Evolutionary conservation across 108 stramenopile species (phyloP).

Genomic region (Skeletonema marinoi): DNA sequence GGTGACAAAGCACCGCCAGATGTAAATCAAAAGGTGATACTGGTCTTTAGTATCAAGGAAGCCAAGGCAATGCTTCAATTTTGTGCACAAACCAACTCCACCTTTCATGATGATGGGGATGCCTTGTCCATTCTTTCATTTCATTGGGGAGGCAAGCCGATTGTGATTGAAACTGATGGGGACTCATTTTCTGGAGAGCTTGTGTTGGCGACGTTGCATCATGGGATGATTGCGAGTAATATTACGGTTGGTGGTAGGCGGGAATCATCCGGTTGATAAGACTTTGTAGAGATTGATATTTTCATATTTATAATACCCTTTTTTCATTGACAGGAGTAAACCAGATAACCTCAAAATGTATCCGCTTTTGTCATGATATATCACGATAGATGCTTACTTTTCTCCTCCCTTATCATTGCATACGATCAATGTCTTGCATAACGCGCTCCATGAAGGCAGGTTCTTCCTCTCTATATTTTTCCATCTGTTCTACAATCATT

Average conservation of each 20-base stretch:
- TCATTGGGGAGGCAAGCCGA: conserved; percentile 85
- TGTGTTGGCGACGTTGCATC: conserved; percentile 81
- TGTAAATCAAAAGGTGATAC: conserved; percentile 72
- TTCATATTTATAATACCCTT: not conserved
- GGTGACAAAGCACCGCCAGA: conserved; percentile 47
- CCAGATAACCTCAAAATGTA: not conserved
- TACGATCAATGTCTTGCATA: conserved; percentile 22
- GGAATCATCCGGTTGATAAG: conserved; percentile 1
- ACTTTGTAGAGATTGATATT: not conserved
- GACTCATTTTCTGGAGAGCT: conserved; percentile 57
- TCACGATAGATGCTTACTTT: not conserved
- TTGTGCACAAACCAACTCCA: conserved; percentile 58
- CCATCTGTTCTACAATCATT: conserved; percentile 29
- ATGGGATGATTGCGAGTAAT: conserved; percentile 52
- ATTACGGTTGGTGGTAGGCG: conserved; percentile 26
- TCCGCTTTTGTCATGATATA: not conserved
- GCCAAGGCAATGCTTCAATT: conserved; percentile 81
- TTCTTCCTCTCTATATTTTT: conserved; percentile 20
- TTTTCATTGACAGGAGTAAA: not conserved
- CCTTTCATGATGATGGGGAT: conserved; percentile 44
- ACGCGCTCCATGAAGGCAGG: conserved; percentile 29
- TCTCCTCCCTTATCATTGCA: not conserved
- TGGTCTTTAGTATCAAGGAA: conserved; percentile 84
- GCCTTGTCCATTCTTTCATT: conserved; percentile 64
- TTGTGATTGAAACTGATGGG: conserved; percentile 66